Conservation (phyloP, 495 filamentous ascomycete species). For the Aspergillus leporis region DNA sequence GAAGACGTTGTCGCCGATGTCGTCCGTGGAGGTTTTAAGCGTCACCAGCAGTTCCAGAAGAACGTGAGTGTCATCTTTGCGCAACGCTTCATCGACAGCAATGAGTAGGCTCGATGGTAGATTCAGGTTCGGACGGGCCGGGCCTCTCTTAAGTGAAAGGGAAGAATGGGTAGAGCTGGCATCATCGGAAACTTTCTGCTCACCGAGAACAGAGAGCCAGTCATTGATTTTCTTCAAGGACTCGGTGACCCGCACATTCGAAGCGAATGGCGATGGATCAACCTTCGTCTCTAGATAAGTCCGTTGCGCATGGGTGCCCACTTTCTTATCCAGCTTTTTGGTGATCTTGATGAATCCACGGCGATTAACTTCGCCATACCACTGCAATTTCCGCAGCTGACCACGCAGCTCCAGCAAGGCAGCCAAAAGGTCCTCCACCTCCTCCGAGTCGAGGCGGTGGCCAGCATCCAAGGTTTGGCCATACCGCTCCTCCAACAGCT, state of each 20-base stretch:
- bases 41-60: constrained; percentile 60
- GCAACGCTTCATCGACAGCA: constrained; percentile 73
- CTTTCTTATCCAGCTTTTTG: constrained; percentile 95
- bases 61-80: constrained; percentile 65
- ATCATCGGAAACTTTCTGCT: constrained; percentile 70
- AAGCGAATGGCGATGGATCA: constrained; percentile 79
- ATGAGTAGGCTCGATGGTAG: constrained; percentile 66
- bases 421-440: constrained; percentile 83
- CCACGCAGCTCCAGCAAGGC: constrained; percentile 84
- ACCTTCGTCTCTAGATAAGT: constrained; percentile 86
- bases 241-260: constrained; percentile 63
- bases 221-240: constrained; percentile 80
- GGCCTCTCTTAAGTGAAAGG: constrained; percentile 67
- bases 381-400: constrained; percentile 86
- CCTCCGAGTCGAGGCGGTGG: constrained; percentile 65
- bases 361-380: constrained; percentile 97
- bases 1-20: constrained; percentile 45
- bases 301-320: constrained; percentile 71
- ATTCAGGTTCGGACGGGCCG: constrained; percentile 69
- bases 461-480: constrained; percentile 55
- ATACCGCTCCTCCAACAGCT: constrained; percentile 82
- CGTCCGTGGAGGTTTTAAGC: constrained; percentile 52
- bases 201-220: constrained; percentile 81
- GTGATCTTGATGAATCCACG: constrained; percentile 96
- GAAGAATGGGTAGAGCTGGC: constrained; percentile 68